phyloP scores from a whole-genome alignment of 2,329 filamentous ascomycete genomes.

The Ambrosiella xylebori region DNA sequence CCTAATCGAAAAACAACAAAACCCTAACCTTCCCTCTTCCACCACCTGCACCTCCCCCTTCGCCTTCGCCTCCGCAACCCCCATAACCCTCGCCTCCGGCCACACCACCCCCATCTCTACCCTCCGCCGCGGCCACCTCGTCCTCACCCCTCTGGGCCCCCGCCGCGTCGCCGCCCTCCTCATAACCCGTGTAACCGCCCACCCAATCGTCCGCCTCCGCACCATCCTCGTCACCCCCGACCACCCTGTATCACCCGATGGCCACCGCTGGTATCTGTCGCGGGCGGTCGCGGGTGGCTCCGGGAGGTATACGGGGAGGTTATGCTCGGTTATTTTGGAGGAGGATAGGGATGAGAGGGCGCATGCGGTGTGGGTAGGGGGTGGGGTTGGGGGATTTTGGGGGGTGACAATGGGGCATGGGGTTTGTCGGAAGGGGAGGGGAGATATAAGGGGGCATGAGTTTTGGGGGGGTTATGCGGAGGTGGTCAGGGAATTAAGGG shows the following conservation, averaged over 20 bases:
- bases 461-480: constrained; percentile 37
- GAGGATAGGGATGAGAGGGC: constrained; percentile 25
- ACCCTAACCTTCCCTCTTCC: not conserved
- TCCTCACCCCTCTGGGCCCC: constrained; percentile 33
- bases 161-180: constrained; percentile 34
- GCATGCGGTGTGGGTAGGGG: constrained; percentile 30
- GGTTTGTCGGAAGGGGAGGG: constrained; percentile 19
- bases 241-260: constrained; percentile 34
- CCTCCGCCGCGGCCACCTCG: constrained; percentile 28
- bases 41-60: constrained; percentile 23
- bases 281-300: constrained; percentile 19
- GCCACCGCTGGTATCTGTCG: constrained; percentile 31
- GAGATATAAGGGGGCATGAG: constrained; percentile 30
- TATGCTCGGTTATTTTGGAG: constrained; percentile 42
- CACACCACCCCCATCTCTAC: constrained; percentile 23
- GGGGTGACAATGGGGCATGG: constrained; percentile 45
- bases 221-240: constrained; percentile 37
- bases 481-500: constrained; percentile 25
- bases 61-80: constrained; percentile 36
- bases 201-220: constrained; percentile 29
- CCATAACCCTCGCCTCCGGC: constrained; percentile 28
- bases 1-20: not conserved
- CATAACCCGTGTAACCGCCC: constrained; percentile 26
- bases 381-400: constrained; percentile 22
- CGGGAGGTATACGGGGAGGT: constrained; percentile 29